Evolutionary conservation across 108 stramenopile species (phyloP).

Genomic region (Nitzschia sp.): DNA sequence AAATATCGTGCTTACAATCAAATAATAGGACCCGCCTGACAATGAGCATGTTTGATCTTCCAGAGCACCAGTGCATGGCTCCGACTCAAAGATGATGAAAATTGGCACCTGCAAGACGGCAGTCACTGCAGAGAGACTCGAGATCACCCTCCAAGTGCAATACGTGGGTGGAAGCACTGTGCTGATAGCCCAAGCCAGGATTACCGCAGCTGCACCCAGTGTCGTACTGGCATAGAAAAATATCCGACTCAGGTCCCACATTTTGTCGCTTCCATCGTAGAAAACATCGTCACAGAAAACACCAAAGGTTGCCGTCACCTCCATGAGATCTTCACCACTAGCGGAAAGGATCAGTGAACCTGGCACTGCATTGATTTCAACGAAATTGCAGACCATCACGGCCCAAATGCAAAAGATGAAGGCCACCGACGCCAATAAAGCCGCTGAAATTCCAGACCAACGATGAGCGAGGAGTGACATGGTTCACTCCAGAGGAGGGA

Average conservation of each 20-base stretch:
- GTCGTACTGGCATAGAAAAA: slow-evolving; percentile 25
- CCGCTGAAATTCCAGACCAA: slow-evolving; percentile 25
- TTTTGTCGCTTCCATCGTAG: slow-evolving; percentile 17
- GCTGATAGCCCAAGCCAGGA: slow-evolving; percentile 25
- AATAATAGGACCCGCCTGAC: slow-evolving; percentile 28
- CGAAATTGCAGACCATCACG: slow-evolving; percentile 27
- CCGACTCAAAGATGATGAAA: slow-evolving; percentile 39
- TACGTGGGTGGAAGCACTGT: slow-evolving; percentile 24
- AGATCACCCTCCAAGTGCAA: slow-evolving; percentile 35
- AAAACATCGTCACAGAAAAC: slow-evolving; percentile 24
- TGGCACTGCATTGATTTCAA: slow-evolving; percentile 24
- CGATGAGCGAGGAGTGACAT: too few relatives aligned
- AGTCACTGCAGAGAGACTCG: slow-evolving; percentile 22
- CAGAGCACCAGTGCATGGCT: slow-evolving; percentile 21
- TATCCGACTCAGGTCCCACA: slow-evolving; percentile 35
- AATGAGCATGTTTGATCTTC: slow-evolving; percentile 23
- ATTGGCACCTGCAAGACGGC: slow-evolving; percentile 39
- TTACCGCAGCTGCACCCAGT: slow-evolving; percentile 18
- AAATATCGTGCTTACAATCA: slow-evolving; percentile 26
- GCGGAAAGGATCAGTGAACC: slow-evolving; percentile 14
- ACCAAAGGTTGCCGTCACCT: slow-evolving; percentile 14
- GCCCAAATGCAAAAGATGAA: slow-evolving; percentile 16
- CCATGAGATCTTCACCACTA: slow-evolving; percentile 14
- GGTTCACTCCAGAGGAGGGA: too few relatives aligned
- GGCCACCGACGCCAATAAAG: slow-evolving; percentile 22